Evolutionary conservation across 805 yeast species (phyloP), one percentile per base, ranked within the genome.

Genomic region (Zygosaccharomyces rouxii): DNA sequence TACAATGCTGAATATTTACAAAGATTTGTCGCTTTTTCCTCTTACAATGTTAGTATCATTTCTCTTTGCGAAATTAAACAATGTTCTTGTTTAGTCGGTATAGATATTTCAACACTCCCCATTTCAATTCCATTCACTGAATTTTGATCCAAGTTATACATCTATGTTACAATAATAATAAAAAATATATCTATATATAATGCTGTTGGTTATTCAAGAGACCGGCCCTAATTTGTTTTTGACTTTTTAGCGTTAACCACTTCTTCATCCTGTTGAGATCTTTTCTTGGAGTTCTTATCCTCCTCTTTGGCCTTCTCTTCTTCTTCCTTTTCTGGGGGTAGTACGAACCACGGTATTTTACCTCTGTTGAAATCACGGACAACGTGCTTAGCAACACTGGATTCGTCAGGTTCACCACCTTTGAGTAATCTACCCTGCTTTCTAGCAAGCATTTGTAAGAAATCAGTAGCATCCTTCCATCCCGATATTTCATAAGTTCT

Each of bases 371-470:
- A 92, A 68, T 92, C 99, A 59, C 89, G 89, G 67, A 92, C 78
- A 26, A 92, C 84, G 62, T 84, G 84, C 68, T 89, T 92, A 35
- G 98, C 83, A 48, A 92, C 89, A 60, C 96, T 95, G 55, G 84
- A 75, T 70, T 92, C 97, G 68, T 92, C 98, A 1, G 98, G 96
- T 71, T 94, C 99, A 55, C 97, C 99, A 51, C 99, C 99, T 69
- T 92, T 92, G 57, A 94, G 71, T 57, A 92, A 76, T 68, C 96
- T 81, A 53, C 99, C 99, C 46, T 81, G 86, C 69, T 94, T 94
- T 67, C 95, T 81, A 1, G 98, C 98, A 56, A 92, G 74, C 62
- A 88, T 73, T 70, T 94, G 97, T 52, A 92, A 79, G 62, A 92
- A 94, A 61, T 89, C 96, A 21, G 84, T 73, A 19, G 88, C 67